These are phyloP conservation scores for Coemansia sp. DNA, from an alignment of 192 early-diverging fungal genomes.

Conservation along the genomic window DNA sequence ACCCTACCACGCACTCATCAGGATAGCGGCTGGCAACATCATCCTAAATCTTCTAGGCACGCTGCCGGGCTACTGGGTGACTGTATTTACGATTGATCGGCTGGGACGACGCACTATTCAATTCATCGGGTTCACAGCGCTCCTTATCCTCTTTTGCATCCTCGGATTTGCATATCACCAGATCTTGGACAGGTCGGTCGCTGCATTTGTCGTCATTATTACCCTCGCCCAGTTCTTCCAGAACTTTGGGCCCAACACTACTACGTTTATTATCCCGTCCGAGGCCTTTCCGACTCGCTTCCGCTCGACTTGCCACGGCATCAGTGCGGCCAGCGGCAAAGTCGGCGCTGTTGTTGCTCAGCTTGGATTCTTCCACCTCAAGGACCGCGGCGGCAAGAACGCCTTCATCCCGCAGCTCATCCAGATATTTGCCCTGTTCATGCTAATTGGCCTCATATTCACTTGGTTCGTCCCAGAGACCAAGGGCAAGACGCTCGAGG, in stretches of 20 bases:
- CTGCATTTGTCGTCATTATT: conserved; percentile 65
- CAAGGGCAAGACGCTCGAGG: conserved; percentile 57
- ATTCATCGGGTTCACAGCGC: conserved; percentile 80
- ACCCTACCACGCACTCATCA: conserved; percentile 58
- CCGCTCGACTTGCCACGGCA: conserved; percentile 78
- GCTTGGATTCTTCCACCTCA: conserved; percentile 68
- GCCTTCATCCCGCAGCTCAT: conserved; percentile 63
- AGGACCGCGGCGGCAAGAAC: conserved; percentile 68
- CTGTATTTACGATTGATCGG: conserved; percentile 85
- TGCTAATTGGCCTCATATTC: conserved; percentile 69
- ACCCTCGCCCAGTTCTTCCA: conserved; percentile 76
- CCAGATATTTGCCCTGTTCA: conserved; percentile 76
- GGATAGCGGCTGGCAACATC: conserved; percentile 83
- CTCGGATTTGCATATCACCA: conserved; percentile 72
- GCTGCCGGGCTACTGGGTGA: conserved; percentile 95
- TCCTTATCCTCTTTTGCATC: conserved; percentile 77
- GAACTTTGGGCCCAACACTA: conserved; percentile 96
- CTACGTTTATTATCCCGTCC: conserved; percentile 80
- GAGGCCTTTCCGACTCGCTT: conserved; percentile 84
- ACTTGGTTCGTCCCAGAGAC: conserved; percentile 56
- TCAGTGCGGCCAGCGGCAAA: conserved; percentile 78
- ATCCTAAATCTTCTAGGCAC: conserved; percentile 83
- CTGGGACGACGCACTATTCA: conserved; percentile 90
- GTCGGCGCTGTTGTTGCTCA: conserved; percentile 73
- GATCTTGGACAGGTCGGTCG: conserved; percentile 60